Percentiles rank a stretch among this genome's conserved stretches.
Evolutionary conservation across 148 eudicot genomes (phyloP).

Genomic region (Rhododendron vialii): DNA sequence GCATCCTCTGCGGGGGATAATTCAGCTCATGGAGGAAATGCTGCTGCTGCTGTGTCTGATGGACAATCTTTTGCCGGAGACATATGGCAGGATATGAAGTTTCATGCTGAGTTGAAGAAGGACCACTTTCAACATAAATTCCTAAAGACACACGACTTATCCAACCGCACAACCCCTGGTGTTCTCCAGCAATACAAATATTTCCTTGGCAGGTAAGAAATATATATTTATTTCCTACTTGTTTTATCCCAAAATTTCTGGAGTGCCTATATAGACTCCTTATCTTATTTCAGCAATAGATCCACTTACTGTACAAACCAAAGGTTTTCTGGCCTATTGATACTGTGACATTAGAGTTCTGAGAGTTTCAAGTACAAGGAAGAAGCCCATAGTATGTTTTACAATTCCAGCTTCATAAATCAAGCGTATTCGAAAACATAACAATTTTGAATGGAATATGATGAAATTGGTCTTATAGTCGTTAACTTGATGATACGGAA

Average conservation of each 20-base stretch:
- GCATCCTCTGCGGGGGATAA: slow-evolving; percentile 29
- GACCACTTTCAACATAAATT: slow-evolving; percentile 48
- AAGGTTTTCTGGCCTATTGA: not conserved
- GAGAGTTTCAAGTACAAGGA: not conserved
- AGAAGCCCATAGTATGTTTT: not conserved
- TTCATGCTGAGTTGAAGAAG: slow-evolving; percentile 41
- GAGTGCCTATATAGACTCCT: not conserved
- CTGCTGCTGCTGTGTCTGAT: slow-evolving; percentile 20
- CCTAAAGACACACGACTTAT: slow-evolving; percentile 50
- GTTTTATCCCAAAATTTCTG: not conserved
- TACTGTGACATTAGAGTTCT: not conserved
- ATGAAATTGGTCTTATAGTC: not conserved
- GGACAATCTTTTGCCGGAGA: slow-evolving; percentile 65
- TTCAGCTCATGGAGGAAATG: slow-evolving; percentile 28
- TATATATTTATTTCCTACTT: not conserved
- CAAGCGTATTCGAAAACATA: not conserved
- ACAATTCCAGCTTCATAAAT: not conserved
- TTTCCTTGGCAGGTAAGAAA: slow-evolving; percentile 68
- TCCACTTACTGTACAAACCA: not conserved
- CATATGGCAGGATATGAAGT: slow-evolving; percentile 68
- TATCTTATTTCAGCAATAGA: not conserved
- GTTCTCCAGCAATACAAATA: slow-evolving; percentile 56
- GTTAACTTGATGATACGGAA: not conserved
- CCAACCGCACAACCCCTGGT: slow-evolving; percentile 62
- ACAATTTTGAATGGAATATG: not conserved